Conservation (phyloP, 768 basidiomycete genomes). For the Podaxis rugospora region DNA sequence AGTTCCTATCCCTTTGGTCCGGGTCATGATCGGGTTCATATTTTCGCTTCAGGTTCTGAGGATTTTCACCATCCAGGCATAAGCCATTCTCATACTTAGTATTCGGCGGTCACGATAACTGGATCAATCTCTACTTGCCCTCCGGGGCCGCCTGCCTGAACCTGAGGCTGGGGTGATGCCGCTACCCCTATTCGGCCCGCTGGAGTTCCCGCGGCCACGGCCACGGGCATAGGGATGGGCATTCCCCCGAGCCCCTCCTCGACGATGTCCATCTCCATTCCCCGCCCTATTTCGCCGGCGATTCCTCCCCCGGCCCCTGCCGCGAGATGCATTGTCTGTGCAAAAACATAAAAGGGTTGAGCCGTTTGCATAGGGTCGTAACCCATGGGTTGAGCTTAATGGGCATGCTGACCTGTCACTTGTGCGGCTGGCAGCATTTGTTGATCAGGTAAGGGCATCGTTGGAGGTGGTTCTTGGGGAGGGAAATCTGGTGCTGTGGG, state of each 20-base stretch:
- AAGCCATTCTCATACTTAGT: background rate
- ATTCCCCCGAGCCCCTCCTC: no score
- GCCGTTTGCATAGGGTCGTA: background rate
- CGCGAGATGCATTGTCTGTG: background rate
- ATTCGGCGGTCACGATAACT: background rate
- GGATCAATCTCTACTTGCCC: background rate
- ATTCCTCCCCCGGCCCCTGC: background rate
- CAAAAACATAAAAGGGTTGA: slow-evolving; percentile 1
- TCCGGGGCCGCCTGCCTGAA: background rate
- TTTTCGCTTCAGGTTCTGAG: background rate
- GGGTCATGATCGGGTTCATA: background rate
- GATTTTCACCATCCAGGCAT: background rate
- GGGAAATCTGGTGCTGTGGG: background rate
- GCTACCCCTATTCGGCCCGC: background rate
- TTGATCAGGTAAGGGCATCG: background rate
- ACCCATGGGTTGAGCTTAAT: background rate
- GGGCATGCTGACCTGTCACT: slow-evolving; percentile 6
- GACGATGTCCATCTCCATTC: background rate
- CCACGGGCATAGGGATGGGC: background rate
- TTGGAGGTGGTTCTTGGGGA: background rate
- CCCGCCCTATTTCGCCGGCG: background rate
- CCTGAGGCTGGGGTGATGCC: background rate
- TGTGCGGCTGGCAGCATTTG: background rate
- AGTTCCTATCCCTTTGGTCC: background rate
- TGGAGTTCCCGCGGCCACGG: background rate